These are phyloP conservation scores for Mercurialis annua DNA, from an alignment of 345 rosid genomes.

Conservation along the genomic window DNA sequence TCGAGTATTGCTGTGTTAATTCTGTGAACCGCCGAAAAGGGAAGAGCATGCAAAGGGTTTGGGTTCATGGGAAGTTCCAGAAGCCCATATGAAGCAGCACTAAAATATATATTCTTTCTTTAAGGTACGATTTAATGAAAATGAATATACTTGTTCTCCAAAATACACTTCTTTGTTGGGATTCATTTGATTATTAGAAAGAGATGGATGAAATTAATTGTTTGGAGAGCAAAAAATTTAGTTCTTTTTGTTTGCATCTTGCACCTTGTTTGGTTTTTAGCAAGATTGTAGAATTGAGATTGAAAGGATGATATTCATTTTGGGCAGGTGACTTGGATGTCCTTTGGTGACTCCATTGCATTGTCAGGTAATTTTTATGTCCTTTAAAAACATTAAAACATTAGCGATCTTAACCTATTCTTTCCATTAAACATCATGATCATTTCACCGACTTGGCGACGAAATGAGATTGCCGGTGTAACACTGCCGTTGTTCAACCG, in stretches of 20 bases:
- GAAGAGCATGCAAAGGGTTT: slow-evolving; percentile 73
- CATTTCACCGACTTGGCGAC: too few relatives aligned
- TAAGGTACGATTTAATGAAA: slow-evolving; percentile 8
- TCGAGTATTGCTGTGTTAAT: slow-evolving; percentile 76
- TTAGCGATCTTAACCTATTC: not conserved
- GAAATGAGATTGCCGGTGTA: too few relatives aligned
- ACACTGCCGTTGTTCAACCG: too few relatives aligned
- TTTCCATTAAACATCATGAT: too few relatives aligned
- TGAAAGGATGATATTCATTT: not conserved
- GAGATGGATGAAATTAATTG: not conserved
- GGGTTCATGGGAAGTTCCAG: slow-evolving; percentile 93
- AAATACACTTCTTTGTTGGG: not conserved
- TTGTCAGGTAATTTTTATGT: slow-evolving; percentile 4
- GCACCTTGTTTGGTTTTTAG: not conserved
- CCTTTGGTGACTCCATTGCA: not conserved
- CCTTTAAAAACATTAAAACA: not conserved
- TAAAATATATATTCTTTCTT: not conserved
- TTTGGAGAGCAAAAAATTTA: not conserved
- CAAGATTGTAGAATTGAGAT: not conserved
- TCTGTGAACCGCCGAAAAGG: slow-evolving; percentile 65
- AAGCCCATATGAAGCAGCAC: slow-evolving; percentile 39
- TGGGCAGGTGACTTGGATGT: slow-evolving; percentile 10
- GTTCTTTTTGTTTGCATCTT: not conserved
- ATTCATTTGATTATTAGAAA: not conserved
- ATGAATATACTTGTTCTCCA: slow-evolving; percentile 3